Evolutionary conservation across 257 asterid species (phyloP), one percentile per base, ranked within the genome.

Genomic region (Asclepias syriaca): DNA sequence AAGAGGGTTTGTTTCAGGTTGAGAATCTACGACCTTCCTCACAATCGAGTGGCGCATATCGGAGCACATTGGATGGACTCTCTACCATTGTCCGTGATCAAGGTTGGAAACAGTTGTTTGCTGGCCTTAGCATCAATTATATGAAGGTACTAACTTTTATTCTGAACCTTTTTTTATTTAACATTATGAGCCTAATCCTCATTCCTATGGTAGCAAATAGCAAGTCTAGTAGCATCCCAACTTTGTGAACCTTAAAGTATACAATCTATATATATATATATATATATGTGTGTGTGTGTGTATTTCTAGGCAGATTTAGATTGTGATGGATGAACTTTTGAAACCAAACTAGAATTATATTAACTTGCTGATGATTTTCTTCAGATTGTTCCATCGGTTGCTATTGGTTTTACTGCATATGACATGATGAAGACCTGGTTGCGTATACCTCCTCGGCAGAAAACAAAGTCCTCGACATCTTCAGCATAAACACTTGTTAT

Each of bases 311-410:
- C 12, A 43, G 7, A 43, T 43, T 43, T 8, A 43, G 48, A 43
- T 43, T 1, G 48, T 43, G 48, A 43, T 43, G 48, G 48, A 43
- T 43, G 48, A 43, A 43, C 48, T 43, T 61, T 43, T 7, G 10
- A 6, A 43, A 43, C 6, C 48, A 6, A 43, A 43, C 48, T 43
- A 43, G 11, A 43, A 7, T 6, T 43, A 43, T 43, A 37, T 19
- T 14, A 15, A 53, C 5, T 9, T 27, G 46, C 54, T 13, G 48
- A 16, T 16, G 57, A 48, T 64, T 55, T 56, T 43, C 53, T 72
- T 59, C 92, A 94, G 97, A 84, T 94, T 72, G 98, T 94, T 59
- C 99, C 99, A 0, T 91, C 99, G 0, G 97, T 91, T 22, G 97
- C 98, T 14, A 88, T 94, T 67, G 99, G 99, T 65, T 91, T 94